A percentile compares a stretch with the other conserved stretches of the same genome.
Conservation (phyloP, 1,284 basidiomycete genomes). For the Marasmius tenuissimus region DNA sequence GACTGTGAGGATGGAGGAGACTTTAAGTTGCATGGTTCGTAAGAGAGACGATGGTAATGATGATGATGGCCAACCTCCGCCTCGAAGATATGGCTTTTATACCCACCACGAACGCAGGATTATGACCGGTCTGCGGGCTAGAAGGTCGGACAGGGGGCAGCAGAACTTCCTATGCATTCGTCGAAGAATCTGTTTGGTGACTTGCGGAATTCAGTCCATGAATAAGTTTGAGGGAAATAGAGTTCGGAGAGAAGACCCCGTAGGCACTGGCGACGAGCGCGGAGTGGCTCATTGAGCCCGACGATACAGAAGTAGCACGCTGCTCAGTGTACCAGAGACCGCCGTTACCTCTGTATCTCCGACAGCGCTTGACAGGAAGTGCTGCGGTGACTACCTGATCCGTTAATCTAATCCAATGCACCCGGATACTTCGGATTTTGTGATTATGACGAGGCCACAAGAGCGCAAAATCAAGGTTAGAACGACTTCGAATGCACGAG, state of each 20-base stretch:
- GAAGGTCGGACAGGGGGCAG: not conserved
- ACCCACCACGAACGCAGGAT: not conserved
- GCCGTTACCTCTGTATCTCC: not conserved
- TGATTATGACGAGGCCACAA: no score
- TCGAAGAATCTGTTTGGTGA: not conserved
- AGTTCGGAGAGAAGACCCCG: not conserved
- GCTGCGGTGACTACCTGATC: no score
- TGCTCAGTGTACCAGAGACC: not conserved
- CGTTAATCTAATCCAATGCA: no score
- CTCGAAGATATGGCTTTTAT: not conserved
- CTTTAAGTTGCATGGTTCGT: not conserved
- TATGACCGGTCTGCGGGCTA: not conserved
- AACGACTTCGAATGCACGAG: no score
- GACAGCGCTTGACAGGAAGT: no score
- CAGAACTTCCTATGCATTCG: not conserved
- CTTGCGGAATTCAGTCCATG: not conserved
- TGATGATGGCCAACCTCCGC: not conserved
- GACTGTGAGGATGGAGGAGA: not conserved
- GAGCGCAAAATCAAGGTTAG: no score
- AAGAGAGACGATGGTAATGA: not conserved
- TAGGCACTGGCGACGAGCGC: not conserved
- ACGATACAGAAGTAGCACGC: not conserved
- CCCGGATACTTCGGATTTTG: no score
- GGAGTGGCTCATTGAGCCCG: not conserved
- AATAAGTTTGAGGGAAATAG: not conserved